Conservation (phyloP, 768 basidiomycete species). For the Lactarius pseudohatsudake region DNA sequence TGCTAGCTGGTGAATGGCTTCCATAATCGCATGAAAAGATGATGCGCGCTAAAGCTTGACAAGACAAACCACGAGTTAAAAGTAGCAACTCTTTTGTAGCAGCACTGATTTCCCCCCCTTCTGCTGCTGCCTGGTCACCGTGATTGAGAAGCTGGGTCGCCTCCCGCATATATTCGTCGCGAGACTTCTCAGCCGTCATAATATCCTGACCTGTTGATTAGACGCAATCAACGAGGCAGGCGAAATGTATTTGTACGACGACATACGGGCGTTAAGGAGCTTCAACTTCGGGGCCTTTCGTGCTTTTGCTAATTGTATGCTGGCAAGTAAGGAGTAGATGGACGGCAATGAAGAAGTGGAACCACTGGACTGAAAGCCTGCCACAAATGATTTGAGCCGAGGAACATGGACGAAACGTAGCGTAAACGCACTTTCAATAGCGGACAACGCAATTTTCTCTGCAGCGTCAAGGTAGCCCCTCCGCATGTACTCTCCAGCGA, state of each 20-base stretch:
- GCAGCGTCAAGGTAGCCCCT: slow-evolving; percentile 73
- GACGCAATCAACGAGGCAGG: slow-evolving; percentile 7
- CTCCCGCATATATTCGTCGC: slow-evolving; percentile 67
- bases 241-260: slow-evolving; percentile 3
- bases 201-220: slow-evolving; percentile 57
- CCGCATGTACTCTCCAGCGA: slow-evolving; percentile 89
- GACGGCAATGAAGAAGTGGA: slow-evolving; percentile 58
- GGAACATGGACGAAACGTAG: not conserved
- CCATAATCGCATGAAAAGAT: slow-evolving; percentile 12
- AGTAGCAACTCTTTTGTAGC: slow-evolving; percentile 51
- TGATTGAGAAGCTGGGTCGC: slow-evolving; percentile 69
- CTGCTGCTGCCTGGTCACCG: slow-evolving; percentile 51
- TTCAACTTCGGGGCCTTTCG: slow-evolving; percentile 81
- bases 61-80: slow-evolving; percentile 60
- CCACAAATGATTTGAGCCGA: slow-evolving; percentile 27
- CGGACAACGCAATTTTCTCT: slow-evolving; percentile 69
- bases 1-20: slow-evolving; percentile 82
- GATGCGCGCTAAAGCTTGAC: not conserved
- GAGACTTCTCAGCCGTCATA: slow-evolving; percentile 56
- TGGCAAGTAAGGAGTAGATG: slow-evolving; percentile 80
- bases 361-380: slow-evolving; percentile 55
- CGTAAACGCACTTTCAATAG: slow-evolving; percentile 59
- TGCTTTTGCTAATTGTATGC: slow-evolving; percentile 78
- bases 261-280: slow-evolving; percentile 71
- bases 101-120: slow-evolving; percentile 58